phyloP scores from a whole-genome alignment of 768 basidiomycete species.

The Boletus reticuloceps region DNA sequence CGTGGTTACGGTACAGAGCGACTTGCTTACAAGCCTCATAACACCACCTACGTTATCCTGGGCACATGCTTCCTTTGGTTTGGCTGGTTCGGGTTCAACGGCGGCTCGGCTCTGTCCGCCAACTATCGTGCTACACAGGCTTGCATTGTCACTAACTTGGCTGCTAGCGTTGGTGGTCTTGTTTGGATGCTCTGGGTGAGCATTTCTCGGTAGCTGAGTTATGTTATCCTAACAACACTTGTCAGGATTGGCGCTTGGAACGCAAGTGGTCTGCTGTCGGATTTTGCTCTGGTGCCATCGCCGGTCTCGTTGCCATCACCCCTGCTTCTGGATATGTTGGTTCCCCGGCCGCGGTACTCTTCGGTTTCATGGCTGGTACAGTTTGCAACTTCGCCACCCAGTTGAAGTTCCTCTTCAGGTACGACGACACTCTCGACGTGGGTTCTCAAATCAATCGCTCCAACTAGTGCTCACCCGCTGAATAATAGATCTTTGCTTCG shows the following conservation, averaged over 20 bases:
- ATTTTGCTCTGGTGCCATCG: slow-evolving; percentile 93
- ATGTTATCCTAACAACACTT: not conserved
- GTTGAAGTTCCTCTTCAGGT: slow-evolving; percentile 77
- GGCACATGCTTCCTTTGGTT: slow-evolving; percentile 95
- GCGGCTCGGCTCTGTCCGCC: slow-evolving; percentile 85
- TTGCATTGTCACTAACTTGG: slow-evolving; percentile 91
- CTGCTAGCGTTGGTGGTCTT: slow-evolving; percentile 83
- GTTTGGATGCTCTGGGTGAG: slow-evolving; percentile 90
- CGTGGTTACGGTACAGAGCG: slow-evolving; percentile 89
- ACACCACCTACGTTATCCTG: slow-evolving; percentile 89
- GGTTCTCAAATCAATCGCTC: slow-evolving; percentile 18
- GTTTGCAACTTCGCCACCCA: slow-evolving; percentile 95
- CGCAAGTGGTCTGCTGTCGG: slow-evolving; percentile 92
- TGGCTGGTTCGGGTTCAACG: slow-evolving; percentile 96
- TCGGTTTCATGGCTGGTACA: slow-evolving; percentile 81
- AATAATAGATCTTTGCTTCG: slow-evolving; percentile 78
- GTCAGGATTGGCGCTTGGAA: slow-evolving; percentile 85
- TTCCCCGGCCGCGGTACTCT: slow-evolving; percentile 77
- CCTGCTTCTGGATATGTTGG: slow-evolving; percentile 85
- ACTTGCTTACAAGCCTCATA: slow-evolving; percentile 92
- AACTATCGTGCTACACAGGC: slow-evolving; percentile 87
- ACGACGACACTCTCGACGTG: slow-evolving; percentile 82
- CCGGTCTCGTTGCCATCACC: slow-evolving; percentile 87
- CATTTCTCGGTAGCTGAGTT: not conserved
- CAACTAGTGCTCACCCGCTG: not conserved